Conservation (phyloP, 352 stramenopile genomes). For the Pythium pectinolyticum region DNA sequence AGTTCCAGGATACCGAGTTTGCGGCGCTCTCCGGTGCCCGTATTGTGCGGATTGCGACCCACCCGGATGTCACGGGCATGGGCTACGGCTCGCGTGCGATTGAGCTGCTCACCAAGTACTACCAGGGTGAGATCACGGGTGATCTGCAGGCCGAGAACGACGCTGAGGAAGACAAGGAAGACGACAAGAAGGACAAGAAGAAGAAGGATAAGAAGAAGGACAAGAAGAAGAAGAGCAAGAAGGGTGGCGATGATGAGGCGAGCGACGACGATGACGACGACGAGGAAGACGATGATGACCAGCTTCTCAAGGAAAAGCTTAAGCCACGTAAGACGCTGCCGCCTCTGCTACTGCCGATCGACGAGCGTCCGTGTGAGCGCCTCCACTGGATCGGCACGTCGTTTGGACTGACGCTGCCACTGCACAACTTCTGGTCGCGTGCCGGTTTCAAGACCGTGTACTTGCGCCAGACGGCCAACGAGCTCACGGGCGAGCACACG, state of each 20-base stretch:
- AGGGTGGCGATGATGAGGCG: conserved; percentile 17
- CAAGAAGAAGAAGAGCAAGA: conserved; percentile 25
- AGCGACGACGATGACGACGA: conserved; percentile 36
- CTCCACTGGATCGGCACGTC: conserved; percentile 99
- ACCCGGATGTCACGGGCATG: conserved; percentile 96
- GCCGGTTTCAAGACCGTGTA: conserved; percentile 96
- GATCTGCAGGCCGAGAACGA: conserved; percentile 34
- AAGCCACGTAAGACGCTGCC: conserved; percentile 96
- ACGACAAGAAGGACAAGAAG: conserved; percentile 27
- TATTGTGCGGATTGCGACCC: conserved; percentile 97
- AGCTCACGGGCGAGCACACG: conserved; percentile 98
- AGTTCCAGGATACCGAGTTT: conserved; percentile 99
- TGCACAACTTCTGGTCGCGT: conserved; percentile 98
- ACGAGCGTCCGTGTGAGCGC: conserved; percentile 91
- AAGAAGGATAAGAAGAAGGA: conserved; percentile 35
- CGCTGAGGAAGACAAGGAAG: conserved; percentile 27
- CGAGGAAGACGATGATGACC: conserved; percentile 34
- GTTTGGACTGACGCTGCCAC: conserved; percentile 95
- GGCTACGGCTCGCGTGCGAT: conserved; percentile 97
- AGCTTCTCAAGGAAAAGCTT: conserved; percentile 86
- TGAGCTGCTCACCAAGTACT: conserved; percentile 96
- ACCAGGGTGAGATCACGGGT: conserved; percentile 95
- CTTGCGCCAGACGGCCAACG: conserved; percentile 98
- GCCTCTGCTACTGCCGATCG: conserved; percentile 94
- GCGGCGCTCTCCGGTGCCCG: conserved; percentile 95